These are phyloP conservation scores for Citeromyces hawaiiensis DNA, from an alignment of 1,139 yeast genomes.

Conservation along the genomic window DNA sequence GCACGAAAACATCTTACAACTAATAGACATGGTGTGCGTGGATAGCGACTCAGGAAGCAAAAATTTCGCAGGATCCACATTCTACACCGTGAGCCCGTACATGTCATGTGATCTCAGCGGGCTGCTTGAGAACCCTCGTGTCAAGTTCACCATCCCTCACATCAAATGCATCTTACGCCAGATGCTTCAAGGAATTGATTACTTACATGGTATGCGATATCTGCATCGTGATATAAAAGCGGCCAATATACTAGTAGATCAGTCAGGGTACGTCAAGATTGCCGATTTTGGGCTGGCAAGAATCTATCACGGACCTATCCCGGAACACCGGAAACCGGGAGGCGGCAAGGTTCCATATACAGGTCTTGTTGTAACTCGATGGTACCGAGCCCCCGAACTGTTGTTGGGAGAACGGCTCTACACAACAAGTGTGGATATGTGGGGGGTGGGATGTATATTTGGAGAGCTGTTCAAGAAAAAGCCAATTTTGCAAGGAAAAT, in stretches of 20 bases:
- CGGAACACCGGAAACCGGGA: constrained; percentile 38
- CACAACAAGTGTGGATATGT: constrained; percentile 89
- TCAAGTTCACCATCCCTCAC: constrained; percentile 45
- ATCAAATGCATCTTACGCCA: constrained; percentile 81
- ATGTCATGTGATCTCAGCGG: constrained; percentile 94
- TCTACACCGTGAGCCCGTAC: constrained; percentile 86
- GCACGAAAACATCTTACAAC: constrained; percentile 61
- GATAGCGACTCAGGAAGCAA: constrained; percentile 28
- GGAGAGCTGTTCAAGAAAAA: constrained; percentile 75
- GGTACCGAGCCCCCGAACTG: constrained; percentile 96
- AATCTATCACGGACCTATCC: constrained; percentile 57
- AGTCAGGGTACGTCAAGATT: constrained; percentile 62
- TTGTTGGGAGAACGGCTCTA: constrained; percentile 74
- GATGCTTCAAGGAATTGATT: constrained; percentile 65
- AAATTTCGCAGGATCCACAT: constrained; percentile 26
- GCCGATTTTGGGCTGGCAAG: constrained; percentile 96
- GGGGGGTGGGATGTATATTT: constrained; percentile 97
- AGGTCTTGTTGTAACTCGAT: constrained; percentile 84
- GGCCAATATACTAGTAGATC: constrained; percentile 77
- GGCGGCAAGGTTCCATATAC: constrained; percentile 78
- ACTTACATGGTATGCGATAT: constrained; percentile 57
- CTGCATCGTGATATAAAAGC: constrained; percentile 93
- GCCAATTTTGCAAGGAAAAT: constrained; percentile 77
- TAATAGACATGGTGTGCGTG: constrained; percentile 65
- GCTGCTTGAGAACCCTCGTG: constrained; percentile 72